Base-by-base conservation (phyloP, 306 rosid species). In the Citrullus colocynthis region DNA sequence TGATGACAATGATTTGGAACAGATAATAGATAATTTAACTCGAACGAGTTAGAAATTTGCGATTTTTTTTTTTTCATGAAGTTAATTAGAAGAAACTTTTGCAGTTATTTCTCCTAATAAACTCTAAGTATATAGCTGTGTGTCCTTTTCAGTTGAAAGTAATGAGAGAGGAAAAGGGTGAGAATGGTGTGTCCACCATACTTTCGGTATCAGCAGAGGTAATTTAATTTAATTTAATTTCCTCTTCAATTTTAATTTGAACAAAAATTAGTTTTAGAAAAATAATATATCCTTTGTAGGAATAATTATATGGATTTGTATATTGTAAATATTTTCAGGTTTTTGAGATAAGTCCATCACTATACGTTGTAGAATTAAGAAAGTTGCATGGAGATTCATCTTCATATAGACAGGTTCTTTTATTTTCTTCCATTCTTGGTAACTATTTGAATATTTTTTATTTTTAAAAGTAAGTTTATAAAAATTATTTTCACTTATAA, bases 151-250 rank as follows among this genome's bases (percentile, higher is more conserved):
- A 95, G 98, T 86, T 95, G 85, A 92, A 87, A 87, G 85, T 88
- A 74, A 87, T 49, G 58, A 88, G 78, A 77, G 97, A 90, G 79
- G 80, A 85, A 81, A 89, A 84, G 78, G 85, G 70, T 51, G 86
- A 70, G 24, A 86, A 85, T 70, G 85, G 79, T 79, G 54, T 81
- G 30, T 90, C 90, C n/a, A 58, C 80, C 55, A 21, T 70, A 12
- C 96, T 95, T 83, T 89, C 91, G 24, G 88, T 88, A 41, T 83
- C 80, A 57, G 88, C 90, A 80, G 97, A 95, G 98, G 98, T 94
- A 52, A 52, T 48, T 48, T 48, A 81, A 41, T 75, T 69, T 64
- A n/a, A n/a, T 24, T 24, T 36, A 24, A 24, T 24, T 24, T 24
- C 28, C 24, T 24, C 24, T 24, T 24, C 24, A 24, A 24, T 24